Conservation (phyloP, 148 eudicot species). For the Spergularia marina region DNA sequence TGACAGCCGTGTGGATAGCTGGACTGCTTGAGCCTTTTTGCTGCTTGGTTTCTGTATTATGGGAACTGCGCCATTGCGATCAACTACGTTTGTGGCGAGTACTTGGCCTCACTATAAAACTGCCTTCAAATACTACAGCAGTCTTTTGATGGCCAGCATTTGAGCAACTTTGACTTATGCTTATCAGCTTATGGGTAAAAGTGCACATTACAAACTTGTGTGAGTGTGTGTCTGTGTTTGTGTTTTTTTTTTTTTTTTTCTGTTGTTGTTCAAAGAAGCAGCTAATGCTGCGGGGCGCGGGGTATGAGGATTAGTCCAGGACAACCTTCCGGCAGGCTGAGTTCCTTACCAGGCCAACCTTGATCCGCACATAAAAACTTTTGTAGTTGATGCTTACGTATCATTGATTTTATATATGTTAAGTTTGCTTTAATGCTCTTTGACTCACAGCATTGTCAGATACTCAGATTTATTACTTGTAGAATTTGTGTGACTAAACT, state of each 20-base stretch:
- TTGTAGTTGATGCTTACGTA: constrained; percentile 3
- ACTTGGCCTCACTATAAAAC: not conserved
- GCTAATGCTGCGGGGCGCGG: too few species aligned
- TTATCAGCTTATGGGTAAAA: not conserved
- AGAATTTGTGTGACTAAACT: constrained; percentile 17
- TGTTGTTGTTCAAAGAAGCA: not conserved
- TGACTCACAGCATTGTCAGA: not conserved
- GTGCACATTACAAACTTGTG: not conserved
- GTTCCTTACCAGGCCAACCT: too few species aligned
- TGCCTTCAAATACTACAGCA: not conserved
- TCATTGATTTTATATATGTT: not conserved
- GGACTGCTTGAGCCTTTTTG: not conserved
- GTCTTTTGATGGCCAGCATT: not conserved
- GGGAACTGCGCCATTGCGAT: not conserved
- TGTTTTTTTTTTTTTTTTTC: too few species aligned
- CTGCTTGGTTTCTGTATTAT: constrained; percentile 6
- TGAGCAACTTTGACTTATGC: not conserved
- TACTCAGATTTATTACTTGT: constrained; percentile 2
- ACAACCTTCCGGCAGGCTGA: too few species aligned
- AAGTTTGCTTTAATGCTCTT: not conserved
- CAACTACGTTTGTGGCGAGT: not conserved
- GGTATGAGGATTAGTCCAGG: too few species aligned
- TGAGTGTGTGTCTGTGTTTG: too few species aligned
- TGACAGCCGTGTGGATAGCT: not conserved
- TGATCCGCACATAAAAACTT: not conserved